Evolutionary conservation across 2,329 filamentous ascomycete species (phyloP), one percentile per base, ranked within the genome.

Genomic region (Aschersonia sp.): DNA sequence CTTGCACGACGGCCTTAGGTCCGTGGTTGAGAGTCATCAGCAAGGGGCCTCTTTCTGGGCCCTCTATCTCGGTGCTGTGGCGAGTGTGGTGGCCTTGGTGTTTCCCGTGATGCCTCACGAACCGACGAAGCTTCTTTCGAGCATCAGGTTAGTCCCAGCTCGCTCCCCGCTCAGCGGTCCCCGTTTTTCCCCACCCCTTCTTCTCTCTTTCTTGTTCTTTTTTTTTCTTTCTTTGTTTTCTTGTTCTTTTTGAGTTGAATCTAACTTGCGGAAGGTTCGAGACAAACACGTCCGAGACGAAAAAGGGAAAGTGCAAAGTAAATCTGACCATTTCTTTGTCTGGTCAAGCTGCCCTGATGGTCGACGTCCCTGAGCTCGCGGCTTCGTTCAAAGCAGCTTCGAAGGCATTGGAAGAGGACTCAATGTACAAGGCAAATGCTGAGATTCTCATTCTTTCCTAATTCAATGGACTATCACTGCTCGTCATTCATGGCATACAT

Each of bases 51-150:
- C 64, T 2, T 76, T 76, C 52, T 77, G 74, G 74, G 68, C 72
- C 8, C 66, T 69, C 46, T 77, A 76, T 49, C 60, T 74, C 11
- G 75, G 75, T 7, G 65, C 67, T 11, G 62, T 74, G 32, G 69
- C 72, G 4, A 60, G 62, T 10, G 57, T 69, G 4, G 53, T 77
- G 46, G 65, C 66, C 1, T 62, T 59, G 14, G 43, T 76, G 1
- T 60, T 69, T 32, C 68, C 71, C 0, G 59, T 62, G 0, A 60
- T 61, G 47, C 74, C 73, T 2, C 58, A 53, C 41, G 59, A 54
- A 2, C 52, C 56, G n/a, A 53, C 59, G 0, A 57, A 64, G 14
- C 52, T 75, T 4, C 52, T 52, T 11, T 58, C 59, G 5, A 56
- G 54, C 12, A 55, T 76, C 44, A 65, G 56, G 72, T 74, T 53